Percentiles rank a stretch among this genome's conserved stretches.
phyloP scores from a whole-genome alignment of 1,284 basidiomycete species.

The Cutaneotrichosporon cavernicola region DNA sequence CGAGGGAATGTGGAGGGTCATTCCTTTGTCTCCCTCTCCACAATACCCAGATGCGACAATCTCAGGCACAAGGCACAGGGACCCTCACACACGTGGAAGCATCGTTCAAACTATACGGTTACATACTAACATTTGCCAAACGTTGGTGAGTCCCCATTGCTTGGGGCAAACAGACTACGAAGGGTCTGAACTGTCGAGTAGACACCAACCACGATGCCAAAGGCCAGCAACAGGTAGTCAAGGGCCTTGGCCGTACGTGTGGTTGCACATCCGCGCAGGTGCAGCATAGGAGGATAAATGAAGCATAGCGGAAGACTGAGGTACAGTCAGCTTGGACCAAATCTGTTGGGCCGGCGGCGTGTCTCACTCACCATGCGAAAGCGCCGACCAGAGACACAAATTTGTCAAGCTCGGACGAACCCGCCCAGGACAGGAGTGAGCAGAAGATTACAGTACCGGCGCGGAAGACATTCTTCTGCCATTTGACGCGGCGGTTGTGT shows the following conservation, averaged over 20 bases:
- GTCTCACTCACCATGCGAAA: constrained; percentile 77
- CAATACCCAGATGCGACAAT: too few relatives aligned
- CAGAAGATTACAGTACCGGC: constrained; percentile 72
- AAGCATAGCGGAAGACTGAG: constrained; percentile 86
- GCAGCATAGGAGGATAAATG: constrained; percentile 90
- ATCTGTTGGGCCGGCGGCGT: neutral
- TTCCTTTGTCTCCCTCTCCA: too few relatives aligned
- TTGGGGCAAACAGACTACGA: constrained; percentile 42
- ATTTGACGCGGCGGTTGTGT: constrained; percentile 57
- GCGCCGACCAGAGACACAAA: constrained; percentile 92
- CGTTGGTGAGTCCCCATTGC: constrained; percentile 28
- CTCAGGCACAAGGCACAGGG: too few relatives aligned
- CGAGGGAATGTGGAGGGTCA: too few relatives aligned
- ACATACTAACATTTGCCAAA: constrained; percentile 50
- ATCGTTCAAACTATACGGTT: too few relatives aligned
- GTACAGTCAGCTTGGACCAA: constrained; percentile 10
- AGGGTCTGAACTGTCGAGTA: constrained; percentile 64
- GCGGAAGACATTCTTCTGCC: constrained; percentile 92
- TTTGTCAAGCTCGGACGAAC: constrained; percentile 90
- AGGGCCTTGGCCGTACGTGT: constrained; percentile 67
- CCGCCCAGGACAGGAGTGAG: constrained; percentile 74
- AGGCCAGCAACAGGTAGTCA: constrained; percentile 76
- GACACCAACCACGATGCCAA: constrained; percentile 75
- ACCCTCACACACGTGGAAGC: too few relatives aligned
- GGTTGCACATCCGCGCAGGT: constrained; percentile 81